A percentile compares a stretch with the other conserved stretches of the same genome.
phyloP scores from a whole-genome alignment of 225 moss, liverwort and hornwort species.

The Physcomitrellopsis africana region DNA sequence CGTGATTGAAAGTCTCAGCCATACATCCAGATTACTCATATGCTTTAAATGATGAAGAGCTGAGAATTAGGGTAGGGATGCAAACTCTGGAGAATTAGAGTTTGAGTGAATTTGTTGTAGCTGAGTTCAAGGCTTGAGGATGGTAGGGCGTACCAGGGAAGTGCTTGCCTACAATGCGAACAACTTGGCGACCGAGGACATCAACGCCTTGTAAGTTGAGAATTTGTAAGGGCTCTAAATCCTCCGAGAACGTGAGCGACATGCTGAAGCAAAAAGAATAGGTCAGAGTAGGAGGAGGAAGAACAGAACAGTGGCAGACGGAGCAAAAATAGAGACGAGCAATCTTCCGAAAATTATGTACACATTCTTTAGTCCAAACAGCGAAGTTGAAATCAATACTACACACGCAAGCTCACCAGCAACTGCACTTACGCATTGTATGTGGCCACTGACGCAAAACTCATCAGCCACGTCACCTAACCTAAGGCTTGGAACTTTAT shows the following conservation, averaged over 20 bases:
- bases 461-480: conserved; percentile 10
- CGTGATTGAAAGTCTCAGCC: neutral
- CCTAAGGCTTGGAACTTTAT: neutral
- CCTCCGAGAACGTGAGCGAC: conserved; percentile 30
- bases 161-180: conserved; percentile 50
- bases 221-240: conserved; percentile 45
- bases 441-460: conserved; percentile 20
- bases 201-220: conserved; percentile 42
- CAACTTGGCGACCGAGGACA: conserved; percentile 31
- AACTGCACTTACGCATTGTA: conserved; percentile 22
- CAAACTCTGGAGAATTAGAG: neutral
- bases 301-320: neutral
- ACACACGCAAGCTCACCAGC: conserved; percentile 19
- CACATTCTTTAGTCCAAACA: neutral
- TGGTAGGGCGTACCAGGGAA: conserved; percentile 37
- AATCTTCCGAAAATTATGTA: neutral
- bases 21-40: neutral
- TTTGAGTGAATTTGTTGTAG: neutral
- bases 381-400: neutral
- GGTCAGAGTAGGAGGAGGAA: neutral
- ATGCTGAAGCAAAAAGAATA: neutral
- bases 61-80: neutral
- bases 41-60: neutral
- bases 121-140: neutral
- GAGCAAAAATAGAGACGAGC: neutral